Base-by-base conservation (phyloP, 2,329 filamentous ascomycete genomes). In the Colletotrichum coccodes region DNA sequence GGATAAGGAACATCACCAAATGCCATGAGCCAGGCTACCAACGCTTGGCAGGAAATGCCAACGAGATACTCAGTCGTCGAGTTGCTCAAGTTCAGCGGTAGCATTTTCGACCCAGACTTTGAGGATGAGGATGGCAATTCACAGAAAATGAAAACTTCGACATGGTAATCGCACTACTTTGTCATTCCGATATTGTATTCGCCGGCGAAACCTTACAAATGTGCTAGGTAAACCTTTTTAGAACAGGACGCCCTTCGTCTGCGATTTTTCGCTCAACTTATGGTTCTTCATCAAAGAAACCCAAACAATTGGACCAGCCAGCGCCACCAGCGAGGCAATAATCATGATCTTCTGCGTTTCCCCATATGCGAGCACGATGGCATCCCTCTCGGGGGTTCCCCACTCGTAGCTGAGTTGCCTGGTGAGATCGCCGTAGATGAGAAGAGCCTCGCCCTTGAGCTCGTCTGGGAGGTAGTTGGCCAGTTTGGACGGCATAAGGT, bases 321-420 rank as follows among this genome's bases (percentile, higher is more conserved):
- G 32, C n/a, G 54, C 53, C 23, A 61, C 42, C 12, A 64, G 40
- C 14, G 59, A 63, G 7, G 79, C 78, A 59, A 78, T 76, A 32
- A 81, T 75, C 79, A 81, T 81, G 38, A 76, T 71, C 14, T 77
- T 79, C 76, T 87, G 84, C 5, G 82, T 79, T 42, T 83, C 81
- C 1, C 79, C 83, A 65, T 87, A 88, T 0, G 85, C 83, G 53
- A 77, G 65, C 34, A 83, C 78, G 58, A 86, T 85, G 3, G 79
- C 85, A 21, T 77, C 68, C 18, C 85, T 76, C 26, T 77, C 80
- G 0, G 78, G 74, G 5, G 74, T 82, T 5, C 82, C 80, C 23
- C 82, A 72, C 0, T 79, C 73, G 69, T 85, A 87, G 6, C 71
- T 70, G 6, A 82, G 72, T 71, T 83, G 82, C 2, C 68, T 73